Conservation (phyloP, 1,284 basidiomycete genomes). For the Ustilago trichophora region DNA sequence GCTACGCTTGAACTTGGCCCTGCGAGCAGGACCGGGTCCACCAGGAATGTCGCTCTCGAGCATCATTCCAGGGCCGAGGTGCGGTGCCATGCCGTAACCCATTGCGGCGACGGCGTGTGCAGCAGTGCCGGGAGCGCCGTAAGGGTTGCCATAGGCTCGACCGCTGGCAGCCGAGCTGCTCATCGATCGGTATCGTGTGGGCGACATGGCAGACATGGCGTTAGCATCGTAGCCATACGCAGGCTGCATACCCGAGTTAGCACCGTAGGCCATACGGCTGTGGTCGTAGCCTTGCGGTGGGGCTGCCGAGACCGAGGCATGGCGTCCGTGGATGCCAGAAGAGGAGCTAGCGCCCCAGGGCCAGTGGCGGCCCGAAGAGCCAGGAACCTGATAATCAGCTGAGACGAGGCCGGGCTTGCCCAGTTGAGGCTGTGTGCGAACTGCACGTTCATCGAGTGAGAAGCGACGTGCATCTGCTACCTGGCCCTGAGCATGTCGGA, state of each 20-base stretch:
- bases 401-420: conserved; percentile 43
- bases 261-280: conserved; percentile 41
- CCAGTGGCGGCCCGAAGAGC: conserved; percentile 46
- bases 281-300: conserved; percentile 44
- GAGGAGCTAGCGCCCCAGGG: conserved; percentile 40
- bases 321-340: conserved; percentile 35
- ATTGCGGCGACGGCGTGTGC: conserved; percentile 40
- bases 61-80: conserved; percentile 43
- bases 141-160: conserved; percentile 37
- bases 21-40: conserved; percentile 48
- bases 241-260: conserved; percentile 30
- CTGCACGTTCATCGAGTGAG: conserved; percentile 47
- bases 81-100: conserved; percentile 47
- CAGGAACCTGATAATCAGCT: conserved; percentile 40
- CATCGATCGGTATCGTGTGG: conserved; percentile 49
- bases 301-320: conserved; percentile 46
- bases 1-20: conserved; percentile 59
- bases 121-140: conserved; percentile 38
- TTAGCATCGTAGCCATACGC: conserved; percentile 37
- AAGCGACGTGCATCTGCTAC: conserved; percentile 43
- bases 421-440: conserved; percentile 39
- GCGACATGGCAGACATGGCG: conserved; percentile 42
- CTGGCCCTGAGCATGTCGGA: conserved; percentile 43
- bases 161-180: conserved; percentile 46
- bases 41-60: conserved; percentile 40